Conservation (phyloP, 768 basidiomycete genomes). For the Cystobasidium ongulense region DNA sequence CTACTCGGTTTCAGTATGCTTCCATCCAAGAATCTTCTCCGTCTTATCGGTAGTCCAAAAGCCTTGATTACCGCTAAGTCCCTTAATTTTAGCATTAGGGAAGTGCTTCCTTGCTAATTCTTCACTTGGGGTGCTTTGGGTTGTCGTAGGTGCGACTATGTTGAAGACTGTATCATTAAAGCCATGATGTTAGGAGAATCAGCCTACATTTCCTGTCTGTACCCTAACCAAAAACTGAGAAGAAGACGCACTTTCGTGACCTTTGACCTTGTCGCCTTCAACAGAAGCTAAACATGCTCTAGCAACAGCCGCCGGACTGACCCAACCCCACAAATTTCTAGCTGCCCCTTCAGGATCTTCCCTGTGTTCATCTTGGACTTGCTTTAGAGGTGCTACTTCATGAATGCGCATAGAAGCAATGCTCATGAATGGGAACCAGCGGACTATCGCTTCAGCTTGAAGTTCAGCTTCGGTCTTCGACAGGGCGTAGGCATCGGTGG, state of each 20-base stretch:
- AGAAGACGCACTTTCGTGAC: slow-evolving; percentile 11
- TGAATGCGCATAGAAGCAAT: slow-evolving; percentile 21
- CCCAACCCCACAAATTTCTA: slow-evolving; percentile 24
- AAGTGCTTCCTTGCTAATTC: slow-evolving; percentile 38
- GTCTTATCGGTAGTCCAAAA: slow-evolving; percentile 44
- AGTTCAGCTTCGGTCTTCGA: slow-evolving; percentile 10
- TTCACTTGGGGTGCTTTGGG: slow-evolving; percentile 33
- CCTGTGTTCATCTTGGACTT: slow-evolving; percentile 14
- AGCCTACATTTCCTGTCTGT: too few relatives aligned
- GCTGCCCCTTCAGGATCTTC: slow-evolving; percentile 2
- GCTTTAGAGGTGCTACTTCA: slow-evolving; percentile 12
- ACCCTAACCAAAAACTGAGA: neutral
- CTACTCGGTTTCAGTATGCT: slow-evolving; percentile 19
- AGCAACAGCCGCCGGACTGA: slow-evolving; percentile 8
- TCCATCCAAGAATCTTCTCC: slow-evolving; percentile 43
- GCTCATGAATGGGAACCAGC: slow-evolving; percentile 13
- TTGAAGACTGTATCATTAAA: slow-evolving; percentile 13
- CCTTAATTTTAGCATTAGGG: slow-evolving; percentile 36
- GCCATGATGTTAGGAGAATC: slow-evolving; percentile 36
- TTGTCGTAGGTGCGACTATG: slow-evolving; percentile 34
- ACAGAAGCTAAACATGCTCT: neutral
- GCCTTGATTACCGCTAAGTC: slow-evolving; percentile 34
- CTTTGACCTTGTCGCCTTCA: slow-evolving; percentile 9
- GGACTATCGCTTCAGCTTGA: slow-evolving; percentile 6
- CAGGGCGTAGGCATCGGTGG: slow-evolving; percentile 15